phyloP scores from a whole-genome alignment of 768 basidiomycete species.

The Pleurotus tuber-regium region DNA sequence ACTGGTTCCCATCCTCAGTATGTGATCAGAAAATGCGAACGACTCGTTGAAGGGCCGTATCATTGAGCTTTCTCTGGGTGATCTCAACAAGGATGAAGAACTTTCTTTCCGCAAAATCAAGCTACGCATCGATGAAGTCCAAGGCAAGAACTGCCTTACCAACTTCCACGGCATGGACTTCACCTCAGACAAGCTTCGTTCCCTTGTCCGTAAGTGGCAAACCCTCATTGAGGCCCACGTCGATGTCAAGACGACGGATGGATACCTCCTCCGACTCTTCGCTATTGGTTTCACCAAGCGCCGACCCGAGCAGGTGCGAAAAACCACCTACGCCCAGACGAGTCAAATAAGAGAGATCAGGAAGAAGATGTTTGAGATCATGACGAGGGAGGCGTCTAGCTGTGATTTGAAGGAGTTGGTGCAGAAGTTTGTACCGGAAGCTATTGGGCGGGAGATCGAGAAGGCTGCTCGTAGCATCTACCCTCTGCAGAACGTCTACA shows the following conservation, averaged over 20 bases:
- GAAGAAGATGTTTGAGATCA: conserved; percentile 99
- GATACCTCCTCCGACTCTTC: conserved; percentile 98
- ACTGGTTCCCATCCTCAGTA: conserved; percentile 16
- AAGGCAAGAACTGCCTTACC: conserved; percentile 99
- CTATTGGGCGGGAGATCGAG: conserved; percentile 99
- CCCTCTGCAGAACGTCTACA: conserved; percentile 98
- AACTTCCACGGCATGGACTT: conserved; percentile 99
- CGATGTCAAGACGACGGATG: conserved; percentile 98
- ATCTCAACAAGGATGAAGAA: conserved; percentile 99
- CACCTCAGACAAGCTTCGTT: conserved; percentile 99
- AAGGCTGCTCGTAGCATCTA: conserved; percentile 96
- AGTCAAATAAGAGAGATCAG: conserved; percentile 96
- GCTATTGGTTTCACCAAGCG: conserved; percentile 99
- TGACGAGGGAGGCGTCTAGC: conserved; percentile 91
- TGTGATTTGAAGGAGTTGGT: conserved; percentile 98
- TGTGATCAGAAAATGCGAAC: conserved; percentile 97
- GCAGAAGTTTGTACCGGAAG: conserved; percentile 98
- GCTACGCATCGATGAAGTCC: conserved; percentile 92
- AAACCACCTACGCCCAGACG: conserved; percentile 98
- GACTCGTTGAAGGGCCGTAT: conserved; percentile 98
- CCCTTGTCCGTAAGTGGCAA: conserved; percentile 99
- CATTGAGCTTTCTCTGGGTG: conserved; percentile 92
- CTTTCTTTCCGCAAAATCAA: conserved; percentile 99
- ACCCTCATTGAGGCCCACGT: conserved; percentile 98
- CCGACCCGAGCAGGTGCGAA: conserved; percentile 93